phyloP scores from a whole-genome alignment of 805 yeast species.

The Metschnikowia chrysomelidarum region DNA sequence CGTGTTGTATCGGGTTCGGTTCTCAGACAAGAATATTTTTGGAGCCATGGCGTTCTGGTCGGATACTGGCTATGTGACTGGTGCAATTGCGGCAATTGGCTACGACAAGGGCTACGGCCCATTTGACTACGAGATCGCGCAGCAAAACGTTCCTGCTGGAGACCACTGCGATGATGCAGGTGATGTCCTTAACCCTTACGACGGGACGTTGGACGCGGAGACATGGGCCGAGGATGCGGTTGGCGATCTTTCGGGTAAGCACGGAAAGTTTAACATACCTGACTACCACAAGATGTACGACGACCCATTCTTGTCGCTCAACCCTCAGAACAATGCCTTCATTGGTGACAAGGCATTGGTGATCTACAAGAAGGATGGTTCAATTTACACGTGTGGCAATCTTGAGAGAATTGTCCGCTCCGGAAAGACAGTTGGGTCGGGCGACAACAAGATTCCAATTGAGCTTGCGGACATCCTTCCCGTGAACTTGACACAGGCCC shows the following conservation, averaged over 20 bases:
- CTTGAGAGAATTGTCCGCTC: too few relatives aligned
- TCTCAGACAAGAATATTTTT: not conserved
- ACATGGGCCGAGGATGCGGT: constrained; percentile 27
- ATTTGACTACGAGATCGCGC: constrained; percentile 39
- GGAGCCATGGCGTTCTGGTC: too few relatives aligned
- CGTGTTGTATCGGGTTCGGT: not conserved
- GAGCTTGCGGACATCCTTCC: too few relatives aligned
- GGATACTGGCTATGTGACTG: too few relatives aligned
- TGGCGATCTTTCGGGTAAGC: constrained; percentile 42
- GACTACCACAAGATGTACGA: not conserved
- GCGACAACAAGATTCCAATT: too few relatives aligned
- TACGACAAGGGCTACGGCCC: too few relatives aligned
- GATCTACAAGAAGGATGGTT: constrained; percentile 30
- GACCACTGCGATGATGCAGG: constrained; percentile 30
- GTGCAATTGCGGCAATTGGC: too few relatives aligned
- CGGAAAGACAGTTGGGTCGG: too few relatives aligned
- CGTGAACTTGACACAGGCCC: too few relatives aligned
- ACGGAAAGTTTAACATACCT: constrained; percentile 14
- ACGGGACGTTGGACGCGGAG: constrained; percentile 28
- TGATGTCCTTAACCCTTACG: constrained; percentile 38
- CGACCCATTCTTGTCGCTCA: constrained; percentile 1
- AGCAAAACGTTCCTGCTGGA: constrained; percentile 33
- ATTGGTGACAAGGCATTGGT: constrained; percentile 26
- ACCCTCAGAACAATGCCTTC: not conserved
- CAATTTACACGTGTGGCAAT: constrained; percentile 40